phyloP scores from a whole-genome alignment of 345 rosid genomes.

The Moricandia arvensis region DNA sequence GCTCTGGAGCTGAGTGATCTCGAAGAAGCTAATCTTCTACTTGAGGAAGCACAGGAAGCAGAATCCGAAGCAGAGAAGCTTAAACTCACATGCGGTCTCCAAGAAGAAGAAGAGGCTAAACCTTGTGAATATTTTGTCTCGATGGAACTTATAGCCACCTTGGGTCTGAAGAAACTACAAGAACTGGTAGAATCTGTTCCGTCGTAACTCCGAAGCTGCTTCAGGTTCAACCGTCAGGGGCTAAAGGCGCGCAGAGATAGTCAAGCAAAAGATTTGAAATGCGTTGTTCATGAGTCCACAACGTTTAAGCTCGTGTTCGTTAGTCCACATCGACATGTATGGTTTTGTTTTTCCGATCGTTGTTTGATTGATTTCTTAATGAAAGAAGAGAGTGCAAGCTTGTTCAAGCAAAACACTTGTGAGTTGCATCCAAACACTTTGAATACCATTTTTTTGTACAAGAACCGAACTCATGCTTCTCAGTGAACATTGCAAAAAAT shows the following conservation, averaged over 20 bases:
- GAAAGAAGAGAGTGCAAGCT: conserved; percentile 6
- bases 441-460: not conserved
- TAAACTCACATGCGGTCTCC: conserved; percentile 46
- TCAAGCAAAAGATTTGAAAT: not conserved
- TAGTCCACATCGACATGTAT: conserved; percentile 7
- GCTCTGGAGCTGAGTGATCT: conserved; percentile 67
- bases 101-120: conserved; percentile 44
- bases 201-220: conserved; percentile 13
- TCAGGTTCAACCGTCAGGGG: not conserved
- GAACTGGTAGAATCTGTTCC: conserved; percentile 54
- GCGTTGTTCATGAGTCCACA: conserved; percentile 6
- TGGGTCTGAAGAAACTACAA: conserved; percentile 53
- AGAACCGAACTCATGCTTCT: not conserved
- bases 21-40: conserved; percentile 76
- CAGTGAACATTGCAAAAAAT: not conserved
- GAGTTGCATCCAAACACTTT: not conserved
- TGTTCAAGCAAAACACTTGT: not conserved
- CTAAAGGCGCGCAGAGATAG: not conserved
- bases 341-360: conserved; percentile 8
- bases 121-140: conserved; percentile 62
- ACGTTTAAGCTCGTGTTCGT: not conserved
- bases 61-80: conserved; percentile 68
- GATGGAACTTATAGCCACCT: conserved; percentile 69
- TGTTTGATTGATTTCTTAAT: conserved; percentile 17
- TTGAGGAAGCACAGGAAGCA: conserved; percentile 75